These are phyloP conservation scores for Phaeosphaeriaceae sp. DNA, from an alignment of 2,329 filamentous ascomycete genomes.

Conservation along the genomic window DNA sequence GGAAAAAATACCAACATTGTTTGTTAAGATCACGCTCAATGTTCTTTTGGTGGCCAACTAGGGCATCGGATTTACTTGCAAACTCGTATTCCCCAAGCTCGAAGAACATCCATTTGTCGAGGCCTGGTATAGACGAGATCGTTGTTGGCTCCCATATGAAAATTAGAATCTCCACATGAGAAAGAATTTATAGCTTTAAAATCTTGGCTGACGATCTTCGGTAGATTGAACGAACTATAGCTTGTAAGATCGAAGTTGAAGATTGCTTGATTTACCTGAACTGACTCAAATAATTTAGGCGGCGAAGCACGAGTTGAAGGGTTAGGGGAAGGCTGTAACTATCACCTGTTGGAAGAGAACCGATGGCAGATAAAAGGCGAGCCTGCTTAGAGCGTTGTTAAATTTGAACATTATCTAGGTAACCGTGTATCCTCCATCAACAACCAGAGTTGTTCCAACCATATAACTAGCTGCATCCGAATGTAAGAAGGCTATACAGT, in stretches of 20 bases:
- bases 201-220: conserved; percentile 63
- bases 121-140: conserved; percentile 55
- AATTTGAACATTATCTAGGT: conserved; percentile 5
- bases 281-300: too few relatives aligned
- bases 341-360: too few relatives aligned
- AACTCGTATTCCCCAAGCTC: conserved; percentile 53
- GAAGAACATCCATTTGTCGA: conserved; percentile 53
- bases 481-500: conserved; percentile 72
- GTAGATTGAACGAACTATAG: too few relatives aligned
- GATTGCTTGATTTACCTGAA: too few relatives aligned
- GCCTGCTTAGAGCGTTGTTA: background rate
- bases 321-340: too few relatives aligned
- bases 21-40: conserved; percentile 56
- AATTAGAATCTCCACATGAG: conserved; percentile 53
- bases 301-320: too few relatives aligned
- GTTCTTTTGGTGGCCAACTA: conserved; percentile 52
- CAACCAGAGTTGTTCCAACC: conserved; percentile 73
- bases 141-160: conserved; percentile 60
- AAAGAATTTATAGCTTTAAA: conserved; percentile 57
- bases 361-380: too few relatives aligned
- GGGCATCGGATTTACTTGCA: conserved; percentile 46
- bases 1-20: conserved; percentile 57
- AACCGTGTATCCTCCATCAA: conserved; percentile 58
- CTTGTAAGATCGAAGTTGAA: too few relatives aligned
- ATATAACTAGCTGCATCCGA: conserved; percentile 75